Conservation (phyloP, 2,329 filamentous ascomycete species). For the Aspergillus puulaauensis region DNA sequence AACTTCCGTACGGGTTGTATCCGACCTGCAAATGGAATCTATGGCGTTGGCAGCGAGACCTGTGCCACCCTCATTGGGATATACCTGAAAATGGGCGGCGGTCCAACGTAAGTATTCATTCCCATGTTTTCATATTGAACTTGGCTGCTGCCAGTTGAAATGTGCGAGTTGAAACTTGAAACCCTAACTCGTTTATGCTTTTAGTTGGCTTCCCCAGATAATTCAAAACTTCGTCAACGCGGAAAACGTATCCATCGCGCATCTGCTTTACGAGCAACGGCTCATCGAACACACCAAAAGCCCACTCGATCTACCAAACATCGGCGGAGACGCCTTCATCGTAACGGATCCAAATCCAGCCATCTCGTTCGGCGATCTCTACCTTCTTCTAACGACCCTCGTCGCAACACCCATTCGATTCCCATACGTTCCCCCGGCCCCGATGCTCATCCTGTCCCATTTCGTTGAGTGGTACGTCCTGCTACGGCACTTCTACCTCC, state of each 20-base stretch:
- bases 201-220: constrained; percentile 46
- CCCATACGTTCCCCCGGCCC: constrained; percentile 23
- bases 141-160: too few species aligned
- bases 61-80: constrained; percentile 37
- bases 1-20: constrained; percentile 56
- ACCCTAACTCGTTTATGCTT: not conserved
- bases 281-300: constrained; percentile 39
- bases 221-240: constrained; percentile 53
- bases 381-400: constrained; percentile 29
- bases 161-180: too few species aligned
- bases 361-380: constrained; percentile 32
- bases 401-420: constrained; percentile 31
- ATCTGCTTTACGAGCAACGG: constrained; percentile 54
- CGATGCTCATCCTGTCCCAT: constrained; percentile 31
- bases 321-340: constrained; percentile 49
- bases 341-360: constrained; percentile 54
- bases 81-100: constrained; percentile 39
- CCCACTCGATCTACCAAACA: constrained; percentile 25
- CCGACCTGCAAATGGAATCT: constrained; percentile 55
- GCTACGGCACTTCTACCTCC: constrained; percentile 26
- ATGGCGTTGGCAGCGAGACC: constrained; percentile 49
- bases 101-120: constrained; percentile 30
- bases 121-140: too few species aligned
- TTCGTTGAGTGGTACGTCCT: constrained; percentile 32
- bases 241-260: constrained; percentile 55